phyloP scores from a whole-genome alignment of 2,329 filamentous ascomycete genomes.

The Chrysosporium keratinophilum region DNA sequence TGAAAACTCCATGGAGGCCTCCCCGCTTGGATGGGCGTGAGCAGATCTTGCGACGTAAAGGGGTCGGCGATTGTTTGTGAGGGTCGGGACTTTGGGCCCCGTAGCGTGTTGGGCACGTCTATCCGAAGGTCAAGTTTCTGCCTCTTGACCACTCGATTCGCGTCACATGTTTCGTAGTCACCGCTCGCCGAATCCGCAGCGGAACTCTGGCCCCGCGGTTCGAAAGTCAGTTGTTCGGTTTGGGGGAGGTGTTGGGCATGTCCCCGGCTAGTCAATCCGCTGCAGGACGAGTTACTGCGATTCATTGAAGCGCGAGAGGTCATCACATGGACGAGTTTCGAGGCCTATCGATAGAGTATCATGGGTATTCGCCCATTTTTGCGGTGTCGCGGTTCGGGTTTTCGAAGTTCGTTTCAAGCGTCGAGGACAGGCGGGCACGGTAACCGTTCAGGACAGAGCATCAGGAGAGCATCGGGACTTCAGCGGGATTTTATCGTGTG shows the following conservation, averaged over 20 bases:
- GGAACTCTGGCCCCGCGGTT: constrained; percentile 19
- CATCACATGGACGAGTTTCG: not conserved
- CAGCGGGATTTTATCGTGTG: not conserved
- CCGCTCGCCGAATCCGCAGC: constrained; percentile 31
- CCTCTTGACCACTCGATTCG: constrained; percentile 30
- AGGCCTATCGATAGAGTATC: not conserved
- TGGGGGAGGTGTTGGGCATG: not conserved
- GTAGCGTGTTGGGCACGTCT: constrained; percentile 15
- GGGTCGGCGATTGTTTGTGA: constrained; percentile 1
- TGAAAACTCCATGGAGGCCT: constrained; percentile 35
- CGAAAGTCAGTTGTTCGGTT: not conserved
- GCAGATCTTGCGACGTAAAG: constrained; percentile 23
- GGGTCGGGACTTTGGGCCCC: constrained; percentile 13
- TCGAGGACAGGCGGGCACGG: not conserved
- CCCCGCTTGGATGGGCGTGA: constrained; percentile 25
- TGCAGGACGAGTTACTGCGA: constrained; percentile 2
- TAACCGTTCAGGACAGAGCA: not conserved
- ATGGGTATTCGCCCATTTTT: not conserved
- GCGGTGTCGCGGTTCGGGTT: not conserved
- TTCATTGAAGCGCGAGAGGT: constrained; percentile 5
- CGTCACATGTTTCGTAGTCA: constrained; percentile 26
- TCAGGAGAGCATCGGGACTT: not conserved
- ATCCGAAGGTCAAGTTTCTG: constrained; percentile 26
- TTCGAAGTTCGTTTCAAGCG: not conserved
- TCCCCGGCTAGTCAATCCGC: constrained; percentile 3